Base-by-base conservation (phyloP, 345 rosid genomes). In the Conringia planisiliqua region DNA sequence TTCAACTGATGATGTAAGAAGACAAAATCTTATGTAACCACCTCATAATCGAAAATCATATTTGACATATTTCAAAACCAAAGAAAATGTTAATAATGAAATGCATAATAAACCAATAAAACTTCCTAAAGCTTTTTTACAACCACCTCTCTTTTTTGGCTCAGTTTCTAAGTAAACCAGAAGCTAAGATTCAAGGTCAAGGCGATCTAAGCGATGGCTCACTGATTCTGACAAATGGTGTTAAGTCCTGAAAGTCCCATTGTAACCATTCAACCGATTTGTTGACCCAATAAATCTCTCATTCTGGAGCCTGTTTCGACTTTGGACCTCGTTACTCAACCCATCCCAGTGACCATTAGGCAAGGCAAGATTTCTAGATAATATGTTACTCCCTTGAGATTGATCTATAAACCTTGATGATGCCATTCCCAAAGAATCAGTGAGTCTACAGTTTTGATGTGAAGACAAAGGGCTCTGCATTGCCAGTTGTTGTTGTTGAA, bases 341-440 rank as follows among this genome's bases (percentile, higher is more conserved):
- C 90, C 88, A 82, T 87, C 88, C 95, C 93, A 92, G 47, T 68
- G 89, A 36, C 96, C 92, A 79, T 86, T 92, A 29, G 80, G 55
- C 50, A 80, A 70, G 70, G 68, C 32, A 43, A 75, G 6, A 76
- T 79, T 85, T 82, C 87, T 81, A 83, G 52, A 89, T 64, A 63
- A 78, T 32, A 79, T 67, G 85, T 76, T 71, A 79, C 73, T 86
- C 66, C 83, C 73, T 65, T 82, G 89, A n/a, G 98, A 50, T 58
- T 82, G 88, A 74, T 89, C 90, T 78, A 83, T 80, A 39, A 82
- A 71, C 86, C 90, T 85, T 1, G 90, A 79, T 52, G 93, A 79
- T 52, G 93, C 75, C 74, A 85, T 71, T 27, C 92, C 91, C 69
- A 82, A 80, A 18, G 90, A 78, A 80, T 83, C 92, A 48, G 61